Evolutionary conservation across 148 eudicot species (phyloP).

Genomic region (Polygonum aviculare): DNA sequence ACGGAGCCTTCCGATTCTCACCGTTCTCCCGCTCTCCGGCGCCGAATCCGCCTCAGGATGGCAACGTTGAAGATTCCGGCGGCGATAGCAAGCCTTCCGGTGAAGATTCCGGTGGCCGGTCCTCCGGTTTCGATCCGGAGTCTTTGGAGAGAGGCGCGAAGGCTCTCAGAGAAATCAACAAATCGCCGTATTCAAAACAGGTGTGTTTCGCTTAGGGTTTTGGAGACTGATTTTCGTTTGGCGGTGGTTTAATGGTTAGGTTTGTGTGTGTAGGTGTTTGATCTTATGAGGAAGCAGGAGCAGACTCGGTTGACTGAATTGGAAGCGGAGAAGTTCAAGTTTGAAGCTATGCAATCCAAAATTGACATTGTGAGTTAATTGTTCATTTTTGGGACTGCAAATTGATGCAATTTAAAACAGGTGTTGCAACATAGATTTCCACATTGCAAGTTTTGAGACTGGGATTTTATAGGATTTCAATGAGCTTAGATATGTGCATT

Average conservation of each 20-base stretch:
- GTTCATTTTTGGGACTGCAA: not conserved
- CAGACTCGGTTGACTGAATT: constrained; percentile 60
- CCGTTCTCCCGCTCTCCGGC: constrained; percentile 36
- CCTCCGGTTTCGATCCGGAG: constrained; percentile 61
- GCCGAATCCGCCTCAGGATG: constrained; percentile 17
- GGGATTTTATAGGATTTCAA: too few relatives aligned
- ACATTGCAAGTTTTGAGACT: too few relatives aligned
- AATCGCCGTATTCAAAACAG: constrained; percentile 51
- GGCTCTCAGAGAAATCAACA: constrained; percentile 68
- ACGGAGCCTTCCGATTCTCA: constrained; percentile 40
- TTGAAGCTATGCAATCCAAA: constrained; percentile 47
- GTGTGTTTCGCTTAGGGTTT: constrained; percentile 14
- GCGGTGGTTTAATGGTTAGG: not conserved
- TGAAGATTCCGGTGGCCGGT: constrained; percentile 35
- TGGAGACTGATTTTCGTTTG: not conserved
- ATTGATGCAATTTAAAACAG: not conserved
- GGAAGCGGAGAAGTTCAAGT: constrained; percentile 59
- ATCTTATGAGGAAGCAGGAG: constrained; percentile 82
- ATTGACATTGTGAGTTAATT: constrained; percentile 44
- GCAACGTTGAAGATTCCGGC: not conserved
- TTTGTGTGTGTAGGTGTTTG: constrained; percentile 47
- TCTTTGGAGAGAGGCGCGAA: constrained; percentile 74
- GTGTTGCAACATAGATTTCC: too few relatives aligned
- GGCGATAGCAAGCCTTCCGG: constrained; percentile 16
- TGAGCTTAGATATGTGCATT: too few relatives aligned